Percentiles rank a stretch among this genome's conserved stretches.
These are phyloP conservation scores for Mallotus repandus DNA, from an alignment of 441 rosid species.

Conservation along the genomic window DNA sequence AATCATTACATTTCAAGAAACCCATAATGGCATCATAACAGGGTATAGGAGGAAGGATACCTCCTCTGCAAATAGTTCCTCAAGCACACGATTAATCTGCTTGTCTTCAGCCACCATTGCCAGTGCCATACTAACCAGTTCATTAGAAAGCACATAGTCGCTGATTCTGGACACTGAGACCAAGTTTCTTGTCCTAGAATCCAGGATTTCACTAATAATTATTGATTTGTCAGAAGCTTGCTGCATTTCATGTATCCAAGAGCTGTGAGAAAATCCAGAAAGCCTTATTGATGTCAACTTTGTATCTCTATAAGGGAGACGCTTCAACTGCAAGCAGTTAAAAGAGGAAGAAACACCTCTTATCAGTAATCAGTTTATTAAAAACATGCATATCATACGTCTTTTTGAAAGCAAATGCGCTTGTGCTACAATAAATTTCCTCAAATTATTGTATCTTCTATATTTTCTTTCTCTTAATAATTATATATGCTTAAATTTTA, in stretches of 20 bases:
- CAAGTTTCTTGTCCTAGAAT: slow-evolving; percentile 91
- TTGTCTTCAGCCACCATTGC: slow-evolving; percentile 95
- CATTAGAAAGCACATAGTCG: slow-evolving; percentile 87
- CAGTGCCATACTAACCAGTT: slow-evolving; percentile 88
- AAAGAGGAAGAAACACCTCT: slow-evolving; percentile 7
- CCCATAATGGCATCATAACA: not conserved
- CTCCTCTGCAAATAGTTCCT: slow-evolving; percentile 84
- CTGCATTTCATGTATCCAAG: slow-evolving; percentile 95
- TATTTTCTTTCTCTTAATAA: not conserved
- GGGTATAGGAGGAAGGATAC: slow-evolving; percentile 28
- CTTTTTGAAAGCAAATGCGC: not conserved
- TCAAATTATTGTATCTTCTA: not conserved
- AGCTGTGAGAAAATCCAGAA: slow-evolving; percentile 72
- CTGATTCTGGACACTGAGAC: slow-evolving; percentile 92
- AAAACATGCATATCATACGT: not conserved
- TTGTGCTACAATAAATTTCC: not conserved
- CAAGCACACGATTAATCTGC: slow-evolving; percentile 87
- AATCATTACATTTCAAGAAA: not conserved
- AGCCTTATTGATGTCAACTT: slow-evolving; percentile 41
- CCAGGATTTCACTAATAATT: slow-evolving; percentile 85
- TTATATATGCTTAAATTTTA: not conserved
- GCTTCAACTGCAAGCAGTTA: slow-evolving; percentile 60
- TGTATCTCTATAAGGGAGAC: slow-evolving; percentile 66
- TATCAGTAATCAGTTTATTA: slow-evolving; percentile 16
- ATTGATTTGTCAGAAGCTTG: slow-evolving; percentile 89